phyloP scores from a whole-genome alignment of 2,329 filamentous ascomycete genomes.

The Colletotrichum brevisporum region DNA sequence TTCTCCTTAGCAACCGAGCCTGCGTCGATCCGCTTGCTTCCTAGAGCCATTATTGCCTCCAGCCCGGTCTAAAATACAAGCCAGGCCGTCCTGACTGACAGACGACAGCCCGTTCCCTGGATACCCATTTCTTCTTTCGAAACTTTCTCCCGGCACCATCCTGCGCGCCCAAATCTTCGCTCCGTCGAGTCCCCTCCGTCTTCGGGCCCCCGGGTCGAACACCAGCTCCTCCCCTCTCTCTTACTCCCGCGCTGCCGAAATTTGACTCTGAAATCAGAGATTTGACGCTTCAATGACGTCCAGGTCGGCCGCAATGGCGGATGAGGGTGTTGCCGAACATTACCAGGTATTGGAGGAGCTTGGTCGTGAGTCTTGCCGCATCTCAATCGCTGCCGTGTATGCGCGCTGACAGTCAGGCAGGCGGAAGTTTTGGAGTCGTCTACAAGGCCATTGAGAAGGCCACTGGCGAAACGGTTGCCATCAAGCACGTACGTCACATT shows the following conservation, averaged over 20 bases:
- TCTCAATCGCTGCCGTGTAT: neutral
- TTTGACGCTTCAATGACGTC: slow-evolving; percentile 34
- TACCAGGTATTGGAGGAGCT: slow-evolving; percentile 98
- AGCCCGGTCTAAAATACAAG: slow-evolving; percentile 37
- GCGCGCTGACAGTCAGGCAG: slow-evolving; percentile 58
- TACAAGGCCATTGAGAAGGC: slow-evolving; percentile 95
- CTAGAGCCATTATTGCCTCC: slow-evolving; percentile 28
- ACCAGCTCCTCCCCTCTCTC: slow-evolving; percentile 36
- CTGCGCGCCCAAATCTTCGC: slow-evolving; percentile 23
- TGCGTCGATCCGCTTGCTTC: slow-evolving; percentile 37
- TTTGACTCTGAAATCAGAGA: slow-evolving; percentile 24
- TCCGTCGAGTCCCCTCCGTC: slow-evolving; percentile 33
- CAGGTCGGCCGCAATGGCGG: slow-evolving; percentile 60
- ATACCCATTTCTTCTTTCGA: slow-evolving; percentile 40
- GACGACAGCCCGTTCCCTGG: slow-evolving; percentile 38
- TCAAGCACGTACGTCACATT: slow-evolving; percentile 85
- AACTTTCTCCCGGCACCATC: slow-evolving; percentile 32
- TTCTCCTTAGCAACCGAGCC: slow-evolving; percentile 33
- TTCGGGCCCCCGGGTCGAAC: slow-evolving; percentile 35
- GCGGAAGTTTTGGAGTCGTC: slow-evolving; percentile 95
- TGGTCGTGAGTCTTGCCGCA: slow-evolving; percentile 77
- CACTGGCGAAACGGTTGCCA: slow-evolving; percentile 93
- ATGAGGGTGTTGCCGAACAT: slow-evolving; percentile 81
- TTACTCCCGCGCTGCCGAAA: slow-evolving; percentile 23
- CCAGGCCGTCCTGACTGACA: slow-evolving; percentile 41